Percentiles rank a stretch among this genome's conserved stretches.
Evolutionary conservation across 176 grass and related monocot species (phyloP).

Genomic region (Lolium perenne): DNA sequence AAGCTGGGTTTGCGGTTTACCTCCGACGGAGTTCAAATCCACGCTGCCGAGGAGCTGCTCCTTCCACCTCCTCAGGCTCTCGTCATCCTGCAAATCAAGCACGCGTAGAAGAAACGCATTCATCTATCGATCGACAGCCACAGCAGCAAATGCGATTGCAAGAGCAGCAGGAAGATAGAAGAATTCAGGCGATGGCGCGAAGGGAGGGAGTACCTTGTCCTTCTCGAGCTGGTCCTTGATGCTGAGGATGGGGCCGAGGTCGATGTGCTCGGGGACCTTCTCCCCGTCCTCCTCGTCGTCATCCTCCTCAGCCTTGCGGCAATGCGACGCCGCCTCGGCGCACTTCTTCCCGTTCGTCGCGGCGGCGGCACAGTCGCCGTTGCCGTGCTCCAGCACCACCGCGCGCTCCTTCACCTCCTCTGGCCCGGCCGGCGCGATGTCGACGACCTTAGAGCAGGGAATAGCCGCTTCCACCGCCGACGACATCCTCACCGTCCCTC

Average conservation of each 20-base stretch:
- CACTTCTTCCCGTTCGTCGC: conserved; percentile 55
- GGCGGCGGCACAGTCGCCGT: conserved; percentile 13
- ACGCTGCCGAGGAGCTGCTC: conserved; percentile 91
- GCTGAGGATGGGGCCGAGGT: conserved; percentile 86
- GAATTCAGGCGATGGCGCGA: neutral
- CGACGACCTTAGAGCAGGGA: conserved; percentile 56
- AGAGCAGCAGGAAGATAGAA: neutral
- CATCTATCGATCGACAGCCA: neutral
- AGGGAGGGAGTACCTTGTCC: conserved; percentile 65
- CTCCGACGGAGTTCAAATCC: conserved; percentile 96
- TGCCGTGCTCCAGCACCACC: conserved; percentile 32
- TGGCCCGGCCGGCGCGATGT: conserved; percentile 38
- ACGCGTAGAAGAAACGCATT: neutral
- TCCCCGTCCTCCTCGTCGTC: conserved; percentile 69
- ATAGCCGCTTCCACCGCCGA: conserved; percentile 68
- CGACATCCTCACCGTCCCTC: conserved; percentile 57
- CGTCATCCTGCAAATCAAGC: conserved; percentile 68
- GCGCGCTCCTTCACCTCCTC: conserved; percentile 41
- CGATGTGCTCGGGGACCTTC: conserved; percentile 59
- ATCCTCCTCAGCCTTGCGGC: conserved; percentile 50
- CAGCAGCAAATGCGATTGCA: neutral
- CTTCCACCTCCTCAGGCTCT: conserved; percentile 97
- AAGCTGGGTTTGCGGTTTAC: conserved; percentile 42
- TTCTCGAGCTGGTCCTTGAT: conserved; percentile 99
- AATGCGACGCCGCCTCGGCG: conserved; percentile 46